These are phyloP conservation scores for Arabidopsis hybrid DNA, from an alignment of 441 rosid species.

Conservation along the genomic window DNA sequence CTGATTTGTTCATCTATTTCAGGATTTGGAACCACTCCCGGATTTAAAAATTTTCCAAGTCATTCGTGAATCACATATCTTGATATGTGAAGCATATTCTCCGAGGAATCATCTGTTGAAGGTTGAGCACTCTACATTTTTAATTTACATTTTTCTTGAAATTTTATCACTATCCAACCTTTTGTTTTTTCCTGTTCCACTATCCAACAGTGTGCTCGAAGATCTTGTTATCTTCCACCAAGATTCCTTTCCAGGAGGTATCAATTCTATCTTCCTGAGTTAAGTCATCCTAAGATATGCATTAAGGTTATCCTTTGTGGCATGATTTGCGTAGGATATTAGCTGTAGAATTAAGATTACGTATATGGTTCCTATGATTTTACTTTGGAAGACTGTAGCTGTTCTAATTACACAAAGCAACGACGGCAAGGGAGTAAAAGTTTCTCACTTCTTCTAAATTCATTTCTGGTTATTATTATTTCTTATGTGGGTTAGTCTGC, in stretches of 20 bases:
- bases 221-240: constrained; percentile 88
- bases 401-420: constrained; percentile 13
- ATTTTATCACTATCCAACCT: constrained; percentile 31
- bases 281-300: constrained; percentile 25
- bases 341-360: constrained; percentile 21
- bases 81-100: constrained; percentile 67
- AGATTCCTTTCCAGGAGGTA: constrained; percentile 86
- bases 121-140: constrained; percentile 48
- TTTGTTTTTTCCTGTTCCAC: constrained; percentile 33
- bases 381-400: constrained; percentile 11
- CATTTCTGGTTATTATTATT: background rate
- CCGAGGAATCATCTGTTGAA: constrained; percentile 86
- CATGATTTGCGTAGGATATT: constrained; percentile 9
- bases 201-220: constrained; percentile 71
- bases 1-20: constrained; percentile 40
- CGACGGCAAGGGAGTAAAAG: background rate
- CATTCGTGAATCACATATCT: constrained; percentile 71
- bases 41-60: constrained; percentile 64
- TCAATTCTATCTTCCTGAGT: constrained; percentile 25
- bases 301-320: constrained; percentile 15
- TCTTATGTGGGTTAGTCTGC: background rate
- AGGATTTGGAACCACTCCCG: constrained; percentile 96
- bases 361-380: constrained; percentile 23
- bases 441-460: constrained; percentile 14
- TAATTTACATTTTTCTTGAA: constrained; percentile 26